Evolutionary conservation across 805 yeast species (phyloP).

Genomic region (Yamadazyma olivae): DNA sequence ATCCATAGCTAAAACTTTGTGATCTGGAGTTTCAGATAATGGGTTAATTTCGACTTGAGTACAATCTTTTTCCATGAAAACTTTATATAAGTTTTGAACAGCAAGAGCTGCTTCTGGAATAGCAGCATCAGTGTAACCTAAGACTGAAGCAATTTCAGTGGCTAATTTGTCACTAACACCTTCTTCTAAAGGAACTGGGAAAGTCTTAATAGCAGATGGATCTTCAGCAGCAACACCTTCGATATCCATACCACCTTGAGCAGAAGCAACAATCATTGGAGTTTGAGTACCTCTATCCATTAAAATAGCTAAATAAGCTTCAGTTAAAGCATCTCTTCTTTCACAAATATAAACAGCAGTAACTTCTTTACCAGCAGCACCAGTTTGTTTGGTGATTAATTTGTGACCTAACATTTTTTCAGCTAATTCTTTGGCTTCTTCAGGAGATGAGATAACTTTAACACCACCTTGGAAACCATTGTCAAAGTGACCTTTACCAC

Average conservation of each 20-base stretch:
- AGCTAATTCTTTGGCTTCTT: slow-evolving; percentile 84
- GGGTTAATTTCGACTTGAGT: slow-evolving; percentile 99
- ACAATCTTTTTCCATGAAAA: slow-evolving; percentile 88
- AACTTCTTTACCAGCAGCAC: slow-evolving; percentile 94
- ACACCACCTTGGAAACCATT: slow-evolving; percentile 97
- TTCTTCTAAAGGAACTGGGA: slow-evolving; percentile 67
- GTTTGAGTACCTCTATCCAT: slow-evolving; percentile 90
- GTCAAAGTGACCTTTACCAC: slow-evolving; percentile 98
- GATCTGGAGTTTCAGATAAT: slow-evolving; percentile 86
- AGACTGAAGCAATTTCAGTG: slow-evolving; percentile 65
- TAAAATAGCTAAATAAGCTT: slow-evolving; percentile 91
- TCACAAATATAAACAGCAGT: slow-evolving; percentile 95
- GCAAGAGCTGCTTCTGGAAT: slow-evolving; percentile 84
- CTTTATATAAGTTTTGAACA: slow-evolving; percentile 81
- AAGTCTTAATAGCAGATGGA: slow-evolving; percentile 90
- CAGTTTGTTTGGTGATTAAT: slow-evolving; percentile 96
- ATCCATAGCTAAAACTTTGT: slow-evolving; percentile 95
- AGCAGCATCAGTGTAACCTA: slow-evolving; percentile 80
- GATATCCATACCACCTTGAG: slow-evolving; percentile 99
- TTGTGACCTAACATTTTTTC: slow-evolving; percentile 88
- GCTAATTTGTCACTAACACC: slow-evolving; percentile 85
- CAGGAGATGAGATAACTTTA: slow-evolving; percentile 78
- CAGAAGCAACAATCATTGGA: slow-evolving; percentile 92
- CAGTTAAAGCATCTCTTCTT: slow-evolving; percentile 90
- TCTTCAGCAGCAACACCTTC: slow-evolving; percentile 94